These are phyloP conservation scores for Blumeriella jaapii DNA, from an alignment of 2,329 filamentous ascomycete genomes.

Conservation along the genomic window DNA sequence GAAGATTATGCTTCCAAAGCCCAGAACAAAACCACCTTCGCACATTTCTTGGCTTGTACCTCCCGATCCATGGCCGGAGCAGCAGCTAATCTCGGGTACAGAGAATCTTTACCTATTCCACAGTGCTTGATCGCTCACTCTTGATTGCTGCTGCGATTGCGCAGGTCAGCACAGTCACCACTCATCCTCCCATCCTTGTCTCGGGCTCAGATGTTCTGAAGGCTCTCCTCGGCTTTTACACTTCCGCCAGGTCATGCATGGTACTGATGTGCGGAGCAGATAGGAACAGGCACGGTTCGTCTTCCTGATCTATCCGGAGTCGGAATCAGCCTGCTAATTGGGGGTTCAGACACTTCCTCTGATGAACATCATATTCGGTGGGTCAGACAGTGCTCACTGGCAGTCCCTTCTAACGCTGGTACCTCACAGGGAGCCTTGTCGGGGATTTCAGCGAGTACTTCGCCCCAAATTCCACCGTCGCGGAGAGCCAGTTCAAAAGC, in stretches of 20 bases:
- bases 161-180: too few relatives aligned
- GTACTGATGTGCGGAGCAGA: too few relatives aligned
- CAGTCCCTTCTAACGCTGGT: too few relatives aligned
- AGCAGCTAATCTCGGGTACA: too few relatives aligned
- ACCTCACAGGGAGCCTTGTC: conserved; percentile 28
- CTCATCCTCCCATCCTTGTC: too few relatives aligned
- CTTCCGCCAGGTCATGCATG: too few relatives aligned
- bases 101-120: conserved; percentile 24
- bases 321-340: conserved; percentile 9
- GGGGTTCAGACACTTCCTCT: conserved; percentile 39
- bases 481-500: conserved; percentile 31
- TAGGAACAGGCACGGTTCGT: conserved; percentile 19
- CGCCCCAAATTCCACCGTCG: conserved; percentile 26
- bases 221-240: too few relatives aligned
- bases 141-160: conserved; percentile 14
- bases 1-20: too few relatives aligned
- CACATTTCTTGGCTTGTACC: conserved; percentile 16
- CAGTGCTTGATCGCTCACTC: conserved; percentile 16
- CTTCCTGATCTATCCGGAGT: too few relatives aligned
- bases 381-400: conserved; percentile 4
- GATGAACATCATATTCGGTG: conserved; percentile 49
- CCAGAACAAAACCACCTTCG: conserved; percentile 15
- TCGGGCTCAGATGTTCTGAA: too few relatives aligned
- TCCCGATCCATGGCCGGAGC: neutral
- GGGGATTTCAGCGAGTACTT: conserved; percentile 36